Evolutionary conservation across 768 basidiomycete species (phyloP).

Genomic region (Mycena maculata): DNA sequence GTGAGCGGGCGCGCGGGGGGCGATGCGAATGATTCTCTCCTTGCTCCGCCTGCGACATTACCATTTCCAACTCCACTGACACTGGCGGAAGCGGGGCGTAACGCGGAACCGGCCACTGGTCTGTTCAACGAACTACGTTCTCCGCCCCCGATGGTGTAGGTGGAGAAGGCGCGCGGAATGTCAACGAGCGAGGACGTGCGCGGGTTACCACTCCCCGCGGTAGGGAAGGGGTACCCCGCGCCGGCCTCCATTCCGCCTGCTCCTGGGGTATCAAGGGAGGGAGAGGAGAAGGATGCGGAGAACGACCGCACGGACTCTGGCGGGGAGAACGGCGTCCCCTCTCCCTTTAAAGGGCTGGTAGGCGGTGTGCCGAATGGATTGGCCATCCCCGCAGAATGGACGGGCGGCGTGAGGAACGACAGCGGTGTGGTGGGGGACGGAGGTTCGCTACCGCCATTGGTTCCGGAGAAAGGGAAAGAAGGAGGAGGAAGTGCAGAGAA

Average conservation of each 20-base stretch:
- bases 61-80: not conserved
- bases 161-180: constrained; percentile 21
- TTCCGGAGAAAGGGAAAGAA: too few species aligned
- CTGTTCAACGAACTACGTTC: constrained; percentile 12
- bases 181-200: constrained; percentile 31
- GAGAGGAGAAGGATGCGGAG: constrained; percentile 40
- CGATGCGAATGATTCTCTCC: constrained; percentile 66
- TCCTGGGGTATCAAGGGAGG: constrained; percentile 30
- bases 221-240: constrained; percentile 26
- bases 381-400: not conserved
- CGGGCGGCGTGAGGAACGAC: constrained; percentile 45
- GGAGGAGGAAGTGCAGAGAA: too few species aligned
- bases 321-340: constrained; percentile 63
- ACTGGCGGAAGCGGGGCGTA: not conserved
- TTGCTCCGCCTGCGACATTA: constrained; percentile 16
- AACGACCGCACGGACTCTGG: constrained; percentile 60
- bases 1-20: constrained; percentile 70
- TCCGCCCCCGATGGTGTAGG: not conserved
- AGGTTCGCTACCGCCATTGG: not conserved
- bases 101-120: not conserved
- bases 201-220: constrained; percentile 22
- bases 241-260: not conserved
- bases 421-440: constrained; percentile 51
- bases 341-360: too few species aligned
- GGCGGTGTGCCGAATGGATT: not conserved